Percentiles rank a stretch among this genome's conserved stretches.
These are phyloP conservation scores for Begonia peltatifolia DNA, from an alignment of 306 rosid species.

Conservation along the genomic window DNA sequence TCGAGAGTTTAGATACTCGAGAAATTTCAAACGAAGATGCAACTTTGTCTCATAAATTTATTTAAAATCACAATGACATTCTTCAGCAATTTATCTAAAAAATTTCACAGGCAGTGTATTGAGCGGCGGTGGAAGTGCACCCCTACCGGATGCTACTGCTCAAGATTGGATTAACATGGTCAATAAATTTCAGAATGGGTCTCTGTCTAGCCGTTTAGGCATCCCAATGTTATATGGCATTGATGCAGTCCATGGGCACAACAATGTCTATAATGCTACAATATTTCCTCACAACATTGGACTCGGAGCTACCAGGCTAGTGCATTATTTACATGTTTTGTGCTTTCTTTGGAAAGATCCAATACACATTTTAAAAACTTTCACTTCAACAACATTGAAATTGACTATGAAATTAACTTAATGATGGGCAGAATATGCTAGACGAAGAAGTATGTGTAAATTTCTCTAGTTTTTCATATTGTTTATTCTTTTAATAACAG, in stretches of 20 bases:
- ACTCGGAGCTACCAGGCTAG: conserved; percentile 95
- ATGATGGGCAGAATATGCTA: too few species aligned
- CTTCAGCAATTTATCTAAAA: conserved; percentile 1
- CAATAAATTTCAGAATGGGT: conserved; percentile 66
- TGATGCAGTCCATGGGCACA: conserved; percentile 98
- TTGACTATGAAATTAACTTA: not conserved
- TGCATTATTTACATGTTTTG: conserved; percentile 6
- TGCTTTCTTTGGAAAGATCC: not conserved
- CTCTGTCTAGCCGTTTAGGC: conserved; percentile 69
- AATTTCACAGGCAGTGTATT: conserved; percentile 66
- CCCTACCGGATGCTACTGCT: conserved; percentile 80
- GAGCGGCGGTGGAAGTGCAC: conserved; percentile 94
- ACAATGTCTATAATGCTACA: conserved; percentile 85
- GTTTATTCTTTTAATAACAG: conserved; percentile 18
- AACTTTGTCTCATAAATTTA: conserved; percentile 7
- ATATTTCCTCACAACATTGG: conserved; percentile 92
- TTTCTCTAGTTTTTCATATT: conserved; percentile 9
- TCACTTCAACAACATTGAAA: not conserved
- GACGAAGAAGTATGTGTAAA: too few species aligned
- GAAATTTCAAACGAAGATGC: not conserved
- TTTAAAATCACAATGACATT: not conserved
- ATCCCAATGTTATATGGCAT: conserved; percentile 96
- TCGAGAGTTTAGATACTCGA: not conserved
- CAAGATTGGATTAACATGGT: conserved; percentile 89
- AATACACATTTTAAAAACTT: not conserved